A percentile compares a stretch with the other conserved stretches of the same genome.
Evolutionary conservation across 2,329 filamentous ascomycete species (phyloP).

Genomic region (Mycogone perniciosa): DNA sequence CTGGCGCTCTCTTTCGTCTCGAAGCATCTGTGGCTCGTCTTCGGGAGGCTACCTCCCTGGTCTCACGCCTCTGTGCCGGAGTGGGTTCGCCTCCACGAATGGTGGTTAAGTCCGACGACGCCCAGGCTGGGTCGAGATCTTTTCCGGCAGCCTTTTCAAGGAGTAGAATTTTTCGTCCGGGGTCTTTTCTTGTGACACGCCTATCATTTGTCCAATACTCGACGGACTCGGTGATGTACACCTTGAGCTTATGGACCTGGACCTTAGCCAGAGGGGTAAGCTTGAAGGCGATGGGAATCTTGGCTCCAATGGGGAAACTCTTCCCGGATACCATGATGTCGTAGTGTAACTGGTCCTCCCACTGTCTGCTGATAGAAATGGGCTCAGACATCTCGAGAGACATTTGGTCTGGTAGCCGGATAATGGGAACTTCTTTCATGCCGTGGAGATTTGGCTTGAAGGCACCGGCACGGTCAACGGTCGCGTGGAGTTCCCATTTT

Average conservation of each 20-base stretch:
- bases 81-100: constrained; percentile 73
- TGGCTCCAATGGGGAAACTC: constrained; percentile 81
- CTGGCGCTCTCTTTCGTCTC: constrained; percentile 31
- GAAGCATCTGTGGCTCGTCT: constrained; percentile 50
- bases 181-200: constrained; percentile 77
- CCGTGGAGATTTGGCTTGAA: constrained; percentile 86
- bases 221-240: constrained; percentile 82
- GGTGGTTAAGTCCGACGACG: constrained; percentile 69
- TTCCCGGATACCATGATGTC: constrained; percentile 95
- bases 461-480: constrained; percentile 77
- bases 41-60: constrained; percentile 39
- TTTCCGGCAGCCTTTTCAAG: constrained; percentile 85
- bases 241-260: constrained; percentile 86
- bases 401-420: constrained; percentile 78
- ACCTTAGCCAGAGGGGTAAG: constrained; percentile 89
- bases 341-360: constrained; percentile 93
- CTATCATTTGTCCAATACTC: constrained; percentile 88
- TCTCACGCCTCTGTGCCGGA: constrained; percentile 40
- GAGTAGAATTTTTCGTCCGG: constrained; percentile 74
- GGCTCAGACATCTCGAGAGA: constrained; percentile 88
- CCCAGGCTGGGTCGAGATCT: constrained; percentile 64
- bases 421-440: constrained; percentile 72
- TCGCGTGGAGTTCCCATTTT: constrained; percentile 80
- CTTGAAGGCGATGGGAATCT: constrained; percentile 90
- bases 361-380: constrained; percentile 86